phyloP scores from a whole-genome alignment of 352 stramenopile genomes.

The Pythium oligandrum region DNA sequence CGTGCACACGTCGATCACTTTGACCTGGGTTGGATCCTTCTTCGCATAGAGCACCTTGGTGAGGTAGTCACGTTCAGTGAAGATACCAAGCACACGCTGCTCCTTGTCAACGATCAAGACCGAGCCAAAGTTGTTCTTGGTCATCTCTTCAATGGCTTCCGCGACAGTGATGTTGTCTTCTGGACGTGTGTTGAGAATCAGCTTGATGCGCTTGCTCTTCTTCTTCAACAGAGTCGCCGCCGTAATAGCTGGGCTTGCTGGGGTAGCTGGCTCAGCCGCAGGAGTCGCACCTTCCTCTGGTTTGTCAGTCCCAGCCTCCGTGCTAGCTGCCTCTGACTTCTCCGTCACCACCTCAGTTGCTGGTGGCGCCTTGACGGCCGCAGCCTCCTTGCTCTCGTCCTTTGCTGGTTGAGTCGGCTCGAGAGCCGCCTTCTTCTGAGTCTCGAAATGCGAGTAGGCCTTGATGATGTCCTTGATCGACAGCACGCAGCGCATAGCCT shows the following conservation, averaged over 20 bases:
- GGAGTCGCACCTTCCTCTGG: constrained; percentile 1
- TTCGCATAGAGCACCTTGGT: constrained; percentile 73
- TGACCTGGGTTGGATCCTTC: constrained; percentile 48
- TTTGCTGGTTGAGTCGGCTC: constrained; percentile 6
- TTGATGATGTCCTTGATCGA: constrained; percentile 85
- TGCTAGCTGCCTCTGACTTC: neutral
- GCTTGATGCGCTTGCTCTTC: constrained; percentile 76
- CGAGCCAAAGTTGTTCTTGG: constrained; percentile 72
- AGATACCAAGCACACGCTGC: constrained; percentile 76
- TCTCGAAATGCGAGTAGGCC: constrained; percentile 64
- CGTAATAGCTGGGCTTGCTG: constrained; percentile 32
- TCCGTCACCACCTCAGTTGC: constrained; percentile 1
- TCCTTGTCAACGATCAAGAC: constrained; percentile 83
- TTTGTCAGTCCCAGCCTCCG: neutral
- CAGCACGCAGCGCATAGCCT: constrained; percentile 81
- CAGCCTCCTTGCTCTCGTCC: neutral
- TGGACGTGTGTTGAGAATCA: constrained; percentile 77
- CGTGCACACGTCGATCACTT: constrained; percentile 59
- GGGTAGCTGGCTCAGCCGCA: constrained; percentile 5
- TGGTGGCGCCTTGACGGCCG: neutral
- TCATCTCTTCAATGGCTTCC: constrained; percentile 73
- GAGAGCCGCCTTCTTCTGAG: constrained; percentile 35
- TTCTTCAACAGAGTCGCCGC: constrained; percentile 73
- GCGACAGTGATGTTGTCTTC: constrained; percentile 78
- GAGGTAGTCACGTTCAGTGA: constrained; percentile 84